These are phyloP conservation scores for Cicer judaicum DNA, from an alignment of 306 rosid species.

Conservation along the genomic window DNA sequence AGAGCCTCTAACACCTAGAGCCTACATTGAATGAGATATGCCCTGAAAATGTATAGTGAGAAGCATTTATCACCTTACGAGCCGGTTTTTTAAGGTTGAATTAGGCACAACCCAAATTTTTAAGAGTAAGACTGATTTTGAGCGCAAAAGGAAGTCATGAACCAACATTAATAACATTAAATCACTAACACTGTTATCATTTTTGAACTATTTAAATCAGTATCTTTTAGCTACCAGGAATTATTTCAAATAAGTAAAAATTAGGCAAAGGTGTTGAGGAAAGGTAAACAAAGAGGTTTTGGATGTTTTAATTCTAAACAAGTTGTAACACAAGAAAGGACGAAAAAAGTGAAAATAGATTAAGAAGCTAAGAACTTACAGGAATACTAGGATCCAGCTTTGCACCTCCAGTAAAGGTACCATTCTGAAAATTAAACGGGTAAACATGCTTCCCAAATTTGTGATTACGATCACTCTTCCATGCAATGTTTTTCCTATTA, in stretches of 20 bases:
- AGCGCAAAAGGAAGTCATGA: background rate
- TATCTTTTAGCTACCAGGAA: constrained; percentile 1
- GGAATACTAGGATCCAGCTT: constrained; percentile 72
- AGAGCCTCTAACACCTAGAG: no score
- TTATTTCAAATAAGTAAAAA: constrained; percentile 6
- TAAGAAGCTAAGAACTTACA: constrained; percentile 61
- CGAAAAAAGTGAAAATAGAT: constrained; percentile 16
- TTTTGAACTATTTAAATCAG: background rate
- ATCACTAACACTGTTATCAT: constrained; percentile 6
- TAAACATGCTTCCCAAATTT: constrained; percentile 89
- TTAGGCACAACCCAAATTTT: no score
- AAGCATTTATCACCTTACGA: no score
- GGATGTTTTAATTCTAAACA: constrained; percentile 24
- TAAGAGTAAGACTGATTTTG: constrained; percentile 3
- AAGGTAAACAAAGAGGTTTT: constrained; percentile 19
- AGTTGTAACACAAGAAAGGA: background rate
- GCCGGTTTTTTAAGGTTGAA: no score
- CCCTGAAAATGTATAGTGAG: no score
- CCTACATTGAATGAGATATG: no score
- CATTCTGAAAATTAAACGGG: constrained; percentile 94
- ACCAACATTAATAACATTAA: background rate
- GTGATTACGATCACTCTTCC: constrained; percentile 92
- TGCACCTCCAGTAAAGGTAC: constrained; percentile 87
- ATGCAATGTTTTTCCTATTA: constrained; percentile 86
- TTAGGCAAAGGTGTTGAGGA: background rate